phyloP scores from a whole-genome alignment of 345 rosid genomes.

The Rubroshorea leprosula region DNA sequence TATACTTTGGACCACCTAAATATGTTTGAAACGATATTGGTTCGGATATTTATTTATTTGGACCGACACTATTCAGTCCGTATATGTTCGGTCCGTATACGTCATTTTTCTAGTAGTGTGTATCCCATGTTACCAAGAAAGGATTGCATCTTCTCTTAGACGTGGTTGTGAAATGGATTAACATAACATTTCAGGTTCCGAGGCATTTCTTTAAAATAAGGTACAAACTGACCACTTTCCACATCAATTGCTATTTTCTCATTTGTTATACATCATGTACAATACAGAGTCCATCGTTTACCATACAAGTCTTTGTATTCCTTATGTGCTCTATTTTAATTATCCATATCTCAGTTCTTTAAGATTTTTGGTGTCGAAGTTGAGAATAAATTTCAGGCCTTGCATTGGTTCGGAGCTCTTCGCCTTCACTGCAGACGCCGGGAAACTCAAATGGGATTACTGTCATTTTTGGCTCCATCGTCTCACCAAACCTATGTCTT shows the following conservation, averaged over 20 bases:
- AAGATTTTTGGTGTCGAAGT: background rate
- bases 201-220: conserved; percentile 56
- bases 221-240: conserved; percentile 42
- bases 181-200: conserved; percentile 58
- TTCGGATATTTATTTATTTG: too few relatives aligned
- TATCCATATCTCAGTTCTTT: background rate
- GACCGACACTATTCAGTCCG: too few relatives aligned
- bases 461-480: conserved; percentile 42
- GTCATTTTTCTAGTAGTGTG: too few relatives aligned
- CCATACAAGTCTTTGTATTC: background rate
- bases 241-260: too few relatives aligned
- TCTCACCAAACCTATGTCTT: conserved; percentile 65
- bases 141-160: conserved; percentile 42
- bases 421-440: conserved; percentile 29
- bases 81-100: too few relatives aligned
- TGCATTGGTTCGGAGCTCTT: conserved; percentile 68
- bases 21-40: too few relatives aligned
- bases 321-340: background rate
- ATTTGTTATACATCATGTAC: too few relatives aligned
- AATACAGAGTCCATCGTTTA: background rate
- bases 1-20: too few relatives aligned
- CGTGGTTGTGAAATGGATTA: conserved; percentile 44
- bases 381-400: conserved; percentile 51
- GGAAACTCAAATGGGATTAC: conserved; percentile 24
- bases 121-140: conserved; percentile 31